Conservation (phyloP, 768 basidiomycete genomes). For the Trametes gibbosa region DNA sequence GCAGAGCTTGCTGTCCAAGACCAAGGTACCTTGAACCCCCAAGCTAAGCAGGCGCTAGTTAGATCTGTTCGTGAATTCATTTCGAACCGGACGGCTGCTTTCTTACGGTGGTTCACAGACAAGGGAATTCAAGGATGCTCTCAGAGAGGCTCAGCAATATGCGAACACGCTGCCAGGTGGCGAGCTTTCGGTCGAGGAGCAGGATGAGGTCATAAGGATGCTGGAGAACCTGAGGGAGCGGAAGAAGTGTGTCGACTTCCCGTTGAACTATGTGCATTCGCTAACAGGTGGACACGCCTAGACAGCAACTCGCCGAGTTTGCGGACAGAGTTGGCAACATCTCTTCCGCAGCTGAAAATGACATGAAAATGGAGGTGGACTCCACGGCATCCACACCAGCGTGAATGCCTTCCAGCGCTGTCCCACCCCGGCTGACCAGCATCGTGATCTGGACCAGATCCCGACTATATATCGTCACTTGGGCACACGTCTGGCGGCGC, state of each 20-base stretch:
- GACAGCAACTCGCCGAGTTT: conserved; percentile 55
- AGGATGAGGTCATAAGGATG: conserved; percentile 70
- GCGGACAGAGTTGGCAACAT: conserved; percentile 40
- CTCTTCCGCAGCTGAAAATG: conserved; percentile 17
- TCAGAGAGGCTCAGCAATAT: conserved; percentile 58
- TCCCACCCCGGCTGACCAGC: background rate
- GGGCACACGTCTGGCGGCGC: background rate
- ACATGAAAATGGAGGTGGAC: conserved; percentile 61
- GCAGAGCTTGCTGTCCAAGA: conserved; percentile 58
- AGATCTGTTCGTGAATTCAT: conserved; percentile 49
- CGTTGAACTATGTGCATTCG: background rate
- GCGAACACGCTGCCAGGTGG: conserved; percentile 65
- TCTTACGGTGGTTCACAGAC: conserved; percentile 42
- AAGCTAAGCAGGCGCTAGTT: conserved; percentile 64
- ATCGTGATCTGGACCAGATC: too few species aligned
- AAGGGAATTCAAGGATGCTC: conserved; percentile 61
- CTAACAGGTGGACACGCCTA: conserved; percentile 28
- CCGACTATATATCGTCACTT: background rate
- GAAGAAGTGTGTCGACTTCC: conserved; percentile 48
- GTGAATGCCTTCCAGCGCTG: conserved; percentile 1
- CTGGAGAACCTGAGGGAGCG: conserved; percentile 59
- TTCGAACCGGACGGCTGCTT: too few species aligned
- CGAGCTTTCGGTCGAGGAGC: conserved; percentile 64
- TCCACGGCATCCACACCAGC: conserved; percentile 72
- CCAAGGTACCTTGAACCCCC: conserved; percentile 51